These are phyloP conservation scores for Digitaria exilis DNA, from an alignment of 202 grass and related monocot species.

Conservation along the genomic window DNA sequence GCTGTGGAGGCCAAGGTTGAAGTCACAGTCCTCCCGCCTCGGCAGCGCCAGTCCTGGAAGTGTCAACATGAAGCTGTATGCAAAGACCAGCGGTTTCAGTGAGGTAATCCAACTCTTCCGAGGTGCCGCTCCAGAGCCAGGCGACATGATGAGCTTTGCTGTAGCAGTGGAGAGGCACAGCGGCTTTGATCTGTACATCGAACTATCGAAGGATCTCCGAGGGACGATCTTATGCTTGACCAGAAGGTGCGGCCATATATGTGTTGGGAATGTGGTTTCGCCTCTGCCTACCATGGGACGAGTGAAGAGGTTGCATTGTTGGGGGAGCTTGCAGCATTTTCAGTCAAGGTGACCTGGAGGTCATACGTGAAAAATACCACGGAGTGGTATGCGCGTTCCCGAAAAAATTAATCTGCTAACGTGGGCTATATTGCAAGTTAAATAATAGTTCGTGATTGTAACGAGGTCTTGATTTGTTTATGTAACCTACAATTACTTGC, in stretches of 20 bases:
- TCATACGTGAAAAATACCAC: not conserved
- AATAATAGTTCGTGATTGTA: too few species aligned
- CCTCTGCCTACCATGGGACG: not conserved
- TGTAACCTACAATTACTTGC: too few species aligned
- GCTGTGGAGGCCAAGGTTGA: conserved; percentile 22
- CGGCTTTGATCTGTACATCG: conserved; percentile 2
- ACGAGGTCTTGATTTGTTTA: too few species aligned
- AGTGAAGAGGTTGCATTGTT: not conserved
- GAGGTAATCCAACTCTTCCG: conserved; percentile 8
- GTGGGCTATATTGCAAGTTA: too few species aligned
- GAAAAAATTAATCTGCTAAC: too few species aligned
- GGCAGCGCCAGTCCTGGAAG: not conserved
- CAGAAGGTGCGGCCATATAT: not conserved
- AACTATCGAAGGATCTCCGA: not conserved
- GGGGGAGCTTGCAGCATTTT: not conserved
- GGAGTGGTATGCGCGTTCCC: too few species aligned
- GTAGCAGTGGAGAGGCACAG: not conserved
- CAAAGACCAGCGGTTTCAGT: not conserved
- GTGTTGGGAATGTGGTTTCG: not conserved
- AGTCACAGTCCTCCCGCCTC: not conserved
- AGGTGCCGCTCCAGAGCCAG: not conserved
- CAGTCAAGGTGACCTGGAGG: conserved; percentile 11
- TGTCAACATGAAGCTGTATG: conserved; percentile 26
- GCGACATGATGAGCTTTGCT: not conserved
- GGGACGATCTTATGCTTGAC: not conserved